Percentiles rank a stretch among this genome's conserved stretches.
phyloP scores from a whole-genome alignment of 129 eudicot species.

The Saussurea involucrata region DNA sequence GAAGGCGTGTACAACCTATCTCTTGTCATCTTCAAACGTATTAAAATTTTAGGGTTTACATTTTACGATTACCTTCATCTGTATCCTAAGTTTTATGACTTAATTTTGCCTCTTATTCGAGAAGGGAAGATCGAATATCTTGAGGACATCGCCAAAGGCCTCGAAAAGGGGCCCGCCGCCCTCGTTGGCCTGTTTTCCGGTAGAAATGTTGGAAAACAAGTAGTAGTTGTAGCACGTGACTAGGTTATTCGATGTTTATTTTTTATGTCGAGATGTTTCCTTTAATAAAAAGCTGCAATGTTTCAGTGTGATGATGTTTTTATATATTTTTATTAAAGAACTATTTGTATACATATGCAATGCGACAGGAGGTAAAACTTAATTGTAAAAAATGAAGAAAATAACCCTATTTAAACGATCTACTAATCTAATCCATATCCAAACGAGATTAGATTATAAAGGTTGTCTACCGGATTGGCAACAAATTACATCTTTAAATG shows the following conservation, averaged over 20 bases:
- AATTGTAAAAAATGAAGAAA: too few relatives aligned
- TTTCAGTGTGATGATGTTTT: too few relatives aligned
- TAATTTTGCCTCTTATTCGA: constrained; percentile 18
- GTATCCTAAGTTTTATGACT: constrained; percentile 13
- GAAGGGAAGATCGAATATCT: constrained; percentile 9
- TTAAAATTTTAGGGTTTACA: constrained; percentile 12
- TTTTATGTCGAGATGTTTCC: neutral
- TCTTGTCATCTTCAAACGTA: neutral
- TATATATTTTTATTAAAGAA: too few relatives aligned
- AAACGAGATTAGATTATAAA: too few relatives aligned
- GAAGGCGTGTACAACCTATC: neutral
- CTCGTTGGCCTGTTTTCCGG: constrained; percentile 21
- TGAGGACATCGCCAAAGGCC: constrained; percentile 22
- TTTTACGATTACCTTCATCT: constrained; percentile 10
- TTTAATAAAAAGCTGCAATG: neutral
- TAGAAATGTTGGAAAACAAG: constrained; percentile 18
- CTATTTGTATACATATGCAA: too few relatives aligned
- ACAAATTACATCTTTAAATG: too few relatives aligned
- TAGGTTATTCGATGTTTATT: neutral
- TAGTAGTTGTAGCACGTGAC: constrained; percentile 10
- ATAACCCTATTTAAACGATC: too few relatives aligned
- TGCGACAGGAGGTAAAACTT: too few relatives aligned
- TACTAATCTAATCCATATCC: too few relatives aligned
- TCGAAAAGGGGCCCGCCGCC: constrained; percentile 16
- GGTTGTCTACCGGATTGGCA: too few relatives aligned